Conservation (phyloP, 176 grass and related monocot species). For the Eragrostis nindensis region DNA sequence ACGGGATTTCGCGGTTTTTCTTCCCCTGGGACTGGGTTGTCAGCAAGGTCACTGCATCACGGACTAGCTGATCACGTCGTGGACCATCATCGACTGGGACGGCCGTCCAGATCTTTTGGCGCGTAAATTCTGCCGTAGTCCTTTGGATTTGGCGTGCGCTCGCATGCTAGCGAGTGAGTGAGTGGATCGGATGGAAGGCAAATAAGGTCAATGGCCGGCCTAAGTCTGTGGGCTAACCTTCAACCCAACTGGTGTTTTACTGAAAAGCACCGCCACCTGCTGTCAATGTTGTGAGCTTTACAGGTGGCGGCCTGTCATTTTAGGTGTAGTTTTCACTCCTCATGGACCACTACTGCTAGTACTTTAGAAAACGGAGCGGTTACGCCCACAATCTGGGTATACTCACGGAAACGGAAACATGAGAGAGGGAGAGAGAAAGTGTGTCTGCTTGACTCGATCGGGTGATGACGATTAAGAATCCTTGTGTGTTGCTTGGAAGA, state of each 20-base stretch:
- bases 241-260: background rate
- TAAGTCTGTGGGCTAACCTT: background rate
- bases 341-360: background rate
- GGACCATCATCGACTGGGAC: background rate
- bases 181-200: background rate
- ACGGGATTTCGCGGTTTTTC: background rate
- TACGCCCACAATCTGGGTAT: background rate
- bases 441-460: too few species aligned
- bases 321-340: background rate
- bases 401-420: too few species aligned
- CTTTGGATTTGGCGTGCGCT: background rate
- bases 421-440: too few species aligned
- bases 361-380: background rate
- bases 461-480: too few species aligned
- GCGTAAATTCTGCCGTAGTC: background rate
- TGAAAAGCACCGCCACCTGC: background rate
- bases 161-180: too few species aligned
- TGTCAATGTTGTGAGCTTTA: conserved; percentile 17
- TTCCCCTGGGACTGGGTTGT: background rate
- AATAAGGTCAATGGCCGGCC: background rate
- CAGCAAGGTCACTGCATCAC: conserved; percentile 32
- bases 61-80: background rate
- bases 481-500: too few species aligned
- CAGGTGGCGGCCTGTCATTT: background rate
- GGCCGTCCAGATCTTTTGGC: background rate